These are phyloP conservation scores for Schizonepeta tenuifolia DNA, from an alignment of 257 asterid species.

Conservation along the genomic window DNA sequence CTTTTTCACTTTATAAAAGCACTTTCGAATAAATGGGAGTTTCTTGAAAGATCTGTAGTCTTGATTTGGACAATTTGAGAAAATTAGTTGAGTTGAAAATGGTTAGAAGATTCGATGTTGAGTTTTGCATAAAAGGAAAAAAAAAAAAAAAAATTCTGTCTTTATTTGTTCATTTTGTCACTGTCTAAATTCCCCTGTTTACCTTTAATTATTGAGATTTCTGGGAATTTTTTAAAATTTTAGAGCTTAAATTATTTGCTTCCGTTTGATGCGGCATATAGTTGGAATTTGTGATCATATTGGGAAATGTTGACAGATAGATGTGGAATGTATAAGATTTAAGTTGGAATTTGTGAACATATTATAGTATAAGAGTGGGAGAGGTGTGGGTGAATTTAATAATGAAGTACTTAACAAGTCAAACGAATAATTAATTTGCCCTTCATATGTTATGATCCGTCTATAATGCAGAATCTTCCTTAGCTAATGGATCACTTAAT, in stretches of 20 bases:
- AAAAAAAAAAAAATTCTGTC: neutral
- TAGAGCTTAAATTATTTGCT: conserved; percentile 13
- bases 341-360: conserved; percentile 19
- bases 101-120: conserved; percentile 13
- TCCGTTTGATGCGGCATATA: conserved; percentile 5
- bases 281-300: conserved; percentile 10
- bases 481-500: neutral
- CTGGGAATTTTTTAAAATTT: neutral
- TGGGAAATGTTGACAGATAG: conserved; percentile 16
- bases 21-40: conserved; percentile 3
- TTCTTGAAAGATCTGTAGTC: conserved; percentile 21
- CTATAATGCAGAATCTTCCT: neutral
- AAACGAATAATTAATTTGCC: conserved; percentile 9
- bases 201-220: conserved; percentile 15
- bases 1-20: conserved; percentile 19
- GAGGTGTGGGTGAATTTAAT: neutral
- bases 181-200: conserved; percentile 25
- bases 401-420: neutral
- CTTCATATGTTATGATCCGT: conserved; percentile 5
- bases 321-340: neutral
- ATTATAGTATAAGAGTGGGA: neutral
- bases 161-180: neutral
- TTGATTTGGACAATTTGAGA: conserved; percentile 25
- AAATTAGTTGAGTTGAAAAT: conserved; percentile 13
- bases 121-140: neutral